Evolutionary conservation across 2,329 filamentous ascomycete species (phyloP).

Genomic region (Ophiostoma montium): DNA sequence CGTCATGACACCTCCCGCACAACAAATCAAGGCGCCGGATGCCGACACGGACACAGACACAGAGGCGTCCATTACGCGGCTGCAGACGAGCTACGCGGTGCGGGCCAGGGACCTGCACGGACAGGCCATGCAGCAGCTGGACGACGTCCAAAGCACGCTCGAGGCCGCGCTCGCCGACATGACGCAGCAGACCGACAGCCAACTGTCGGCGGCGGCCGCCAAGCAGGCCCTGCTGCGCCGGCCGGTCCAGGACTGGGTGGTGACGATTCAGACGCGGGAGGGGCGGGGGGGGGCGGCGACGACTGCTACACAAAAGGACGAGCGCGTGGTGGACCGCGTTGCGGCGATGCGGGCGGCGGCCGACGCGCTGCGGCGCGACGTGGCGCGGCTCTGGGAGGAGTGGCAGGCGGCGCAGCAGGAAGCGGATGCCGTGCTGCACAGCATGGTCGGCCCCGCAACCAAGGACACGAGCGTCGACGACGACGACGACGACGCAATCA

Average conservation of each 20-base stretch:
- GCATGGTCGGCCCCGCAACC: neutral
- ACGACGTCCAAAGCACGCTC: constrained; percentile 1
- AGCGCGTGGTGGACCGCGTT: constrained; percentile 10
- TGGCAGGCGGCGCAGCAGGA: constrained; percentile 29
- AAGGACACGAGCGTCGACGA: neutral
- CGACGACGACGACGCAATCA: constrained; percentile 1
- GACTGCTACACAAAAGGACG: constrained; percentile 4
- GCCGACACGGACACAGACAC: neutral
- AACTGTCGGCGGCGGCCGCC: neutral
- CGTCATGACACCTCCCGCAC: neutral
- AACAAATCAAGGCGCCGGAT: neutral
- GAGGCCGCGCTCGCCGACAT: constrained; percentile 6
- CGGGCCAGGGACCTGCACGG: constrained; percentile 10
- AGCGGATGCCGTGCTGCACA: constrained; percentile 18
- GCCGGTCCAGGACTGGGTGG: constrained; percentile 7
- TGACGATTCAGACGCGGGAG: constrained; percentile 9
- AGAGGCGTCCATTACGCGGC: neutral
- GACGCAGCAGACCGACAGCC: constrained; percentile 2
- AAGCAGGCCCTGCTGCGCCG: constrained; percentile 5
- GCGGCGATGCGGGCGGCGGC: constrained; percentile 4
- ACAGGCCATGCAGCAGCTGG: constrained; percentile 8
- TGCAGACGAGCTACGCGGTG: constrained; percentile 10
- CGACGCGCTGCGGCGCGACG: constrained; percentile 9
- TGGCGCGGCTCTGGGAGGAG: constrained; percentile 14
- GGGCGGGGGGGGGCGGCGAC: too few relatives aligned